Conservation (phyloP, 23 red algal genomes). For the Gracilaria domingensis region DNA sequence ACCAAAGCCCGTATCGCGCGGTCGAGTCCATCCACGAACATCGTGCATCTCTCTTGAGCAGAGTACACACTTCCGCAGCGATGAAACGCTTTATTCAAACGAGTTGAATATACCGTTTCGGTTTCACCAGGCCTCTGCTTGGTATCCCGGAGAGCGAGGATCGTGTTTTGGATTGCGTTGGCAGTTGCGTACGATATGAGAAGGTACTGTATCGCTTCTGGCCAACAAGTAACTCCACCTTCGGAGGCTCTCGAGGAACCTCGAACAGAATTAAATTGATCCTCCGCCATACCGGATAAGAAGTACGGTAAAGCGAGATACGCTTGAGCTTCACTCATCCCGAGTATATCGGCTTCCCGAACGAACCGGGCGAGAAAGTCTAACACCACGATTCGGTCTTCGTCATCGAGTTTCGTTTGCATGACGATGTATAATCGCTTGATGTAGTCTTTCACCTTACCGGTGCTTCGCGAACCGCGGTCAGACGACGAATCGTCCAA, state of each 20-base stretch:
- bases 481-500: constrained; percentile 3
- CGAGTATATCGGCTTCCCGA: constrained; percentile 9
- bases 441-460: constrained; percentile 18
- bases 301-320: constrained; percentile 12
- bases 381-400: constrained; percentile 11
- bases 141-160: not conserved
- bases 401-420: not conserved
- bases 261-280: constrained; percentile 24
- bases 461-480: not conserved
- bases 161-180: not conserved
- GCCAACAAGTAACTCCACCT: constrained; percentile 53
- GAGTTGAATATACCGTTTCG: constrained; percentile 35
- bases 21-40: constrained; percentile 43
- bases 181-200: constrained; percentile 19
- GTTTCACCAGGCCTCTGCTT: constrained; percentile 25
- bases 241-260: constrained; percentile 15
- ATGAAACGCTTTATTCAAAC: constrained; percentile 22
- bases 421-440: not conserved
- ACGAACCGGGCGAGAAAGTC: constrained; percentile 8
- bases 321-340: constrained; percentile 27
- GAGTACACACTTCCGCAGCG: constrained; percentile 44
- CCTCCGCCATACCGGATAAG: not conserved
- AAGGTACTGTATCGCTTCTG: constrained; percentile 53
- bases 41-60: not conserved
- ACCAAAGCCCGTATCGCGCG: not conserved